phyloP scores from a whole-genome alignment of 208 protist genomes.

The Acanthamoeba divionensis region DNA sequence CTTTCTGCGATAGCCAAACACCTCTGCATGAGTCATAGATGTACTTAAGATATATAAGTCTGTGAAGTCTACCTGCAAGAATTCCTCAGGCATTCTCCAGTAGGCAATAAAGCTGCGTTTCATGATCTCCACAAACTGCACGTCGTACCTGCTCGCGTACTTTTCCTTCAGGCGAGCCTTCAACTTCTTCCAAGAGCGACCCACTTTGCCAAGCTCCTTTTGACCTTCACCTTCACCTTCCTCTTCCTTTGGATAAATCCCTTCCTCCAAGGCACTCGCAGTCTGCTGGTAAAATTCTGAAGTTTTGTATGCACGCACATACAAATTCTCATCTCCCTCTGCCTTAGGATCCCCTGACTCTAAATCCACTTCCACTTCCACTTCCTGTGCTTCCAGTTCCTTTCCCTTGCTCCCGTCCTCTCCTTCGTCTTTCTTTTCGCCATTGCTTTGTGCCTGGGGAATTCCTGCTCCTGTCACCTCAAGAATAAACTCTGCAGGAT shows the following conservation, averaged over 20 bases:
- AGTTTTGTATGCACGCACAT: background rate
- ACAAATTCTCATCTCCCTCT: background rate
- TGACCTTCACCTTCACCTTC: background rate
- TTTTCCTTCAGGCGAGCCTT: background rate
- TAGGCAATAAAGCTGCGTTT: background rate
- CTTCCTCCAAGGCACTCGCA: background rate
- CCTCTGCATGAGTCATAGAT: too few relatives aligned
- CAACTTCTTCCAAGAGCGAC: background rate
- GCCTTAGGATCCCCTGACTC: background rate
- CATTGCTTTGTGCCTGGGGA: background rate
- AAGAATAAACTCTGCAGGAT: constrained; percentile 40
- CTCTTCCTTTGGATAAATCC: background rate
- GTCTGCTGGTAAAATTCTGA: background rate
- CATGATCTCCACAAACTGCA: background rate
- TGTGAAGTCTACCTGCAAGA: background rate
- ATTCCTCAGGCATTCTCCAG: constrained; percentile 16
- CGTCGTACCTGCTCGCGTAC: background rate
- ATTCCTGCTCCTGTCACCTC: background rate
- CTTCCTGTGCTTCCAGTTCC: background rate
- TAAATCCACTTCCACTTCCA: background rate
- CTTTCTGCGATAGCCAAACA: too few relatives aligned
- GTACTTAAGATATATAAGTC: too few relatives aligned
- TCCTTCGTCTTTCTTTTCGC: background rate
- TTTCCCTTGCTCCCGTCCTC: background rate
- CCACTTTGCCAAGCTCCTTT: background rate